phyloP scores from a whole-genome alignment of 148 eudicot species.

The Pharnaceum exiguum region DNA sequence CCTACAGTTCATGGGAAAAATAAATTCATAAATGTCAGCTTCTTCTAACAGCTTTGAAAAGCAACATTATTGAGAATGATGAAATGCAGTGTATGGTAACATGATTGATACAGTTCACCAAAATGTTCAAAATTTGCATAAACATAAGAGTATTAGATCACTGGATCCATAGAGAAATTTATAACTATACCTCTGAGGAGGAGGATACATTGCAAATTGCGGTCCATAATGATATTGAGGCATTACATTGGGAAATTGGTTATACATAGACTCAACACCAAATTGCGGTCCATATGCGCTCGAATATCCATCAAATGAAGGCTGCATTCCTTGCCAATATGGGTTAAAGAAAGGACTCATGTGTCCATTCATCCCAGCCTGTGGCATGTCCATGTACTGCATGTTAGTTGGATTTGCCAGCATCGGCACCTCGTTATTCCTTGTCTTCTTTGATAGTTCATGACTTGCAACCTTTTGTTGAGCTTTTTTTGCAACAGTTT shows the following conservation, averaged over 20 bases:
- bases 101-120: too few relatives aligned
- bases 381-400: slow-evolving; percentile 70
- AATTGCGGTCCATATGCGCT: slow-evolving; percentile 55
- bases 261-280: slow-evolving; percentile 58
- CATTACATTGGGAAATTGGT: slow-evolving; percentile 48
- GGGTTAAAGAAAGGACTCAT: slow-evolving; percentile 69
- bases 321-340: slow-evolving; percentile 75
- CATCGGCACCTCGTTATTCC: slow-evolving; percentile 63
- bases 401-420: slow-evolving; percentile 59
- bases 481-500: slow-evolving; percentile 51
- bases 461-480: slow-evolving; percentile 51
- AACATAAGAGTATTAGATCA: too few relatives aligned
- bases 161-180: too few relatives aligned
- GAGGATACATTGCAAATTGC: slow-evolving; percentile 49
- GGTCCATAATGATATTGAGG: slow-evolving; percentile 62
- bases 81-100: too few relatives aligned
- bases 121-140: too few relatives aligned
- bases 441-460: slow-evolving; percentile 83
- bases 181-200: slow-evolving; percentile 56
- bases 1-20: slow-evolving; percentile 60
- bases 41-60: slow-evolving; percentile 30
- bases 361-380: slow-evolving; percentile 39
- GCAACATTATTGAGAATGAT: too few relatives aligned
- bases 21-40: slow-evolving; percentile 63
- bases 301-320: slow-evolving; percentile 50